A percentile compares a stretch with the other conserved stretches of the same genome.
phyloP scores from a whole-genome alignment of 2,329 filamentous ascomycete genomes.

The Phialocephala sp. region DNA sequence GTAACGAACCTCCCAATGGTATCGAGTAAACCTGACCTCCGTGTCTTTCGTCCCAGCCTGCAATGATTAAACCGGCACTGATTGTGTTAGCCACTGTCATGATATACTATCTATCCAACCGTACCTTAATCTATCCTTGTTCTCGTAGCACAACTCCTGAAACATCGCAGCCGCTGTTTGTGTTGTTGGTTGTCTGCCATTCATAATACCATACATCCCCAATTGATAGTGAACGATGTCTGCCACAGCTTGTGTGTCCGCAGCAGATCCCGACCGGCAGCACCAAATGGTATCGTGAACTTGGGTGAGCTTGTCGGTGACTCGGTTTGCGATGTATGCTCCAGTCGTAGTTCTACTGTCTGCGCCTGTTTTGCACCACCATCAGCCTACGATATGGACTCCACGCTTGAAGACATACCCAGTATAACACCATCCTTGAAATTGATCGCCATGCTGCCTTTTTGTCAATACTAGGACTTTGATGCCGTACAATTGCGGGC shows the following conservation, averaged over 20 bases:
- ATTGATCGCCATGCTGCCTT: slow-evolving; percentile 90
- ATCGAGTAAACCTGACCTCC: slow-evolving; percentile 98
- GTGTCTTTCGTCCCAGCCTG: slow-evolving; percentile 94
- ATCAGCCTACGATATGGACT: slow-evolving; percentile 22
- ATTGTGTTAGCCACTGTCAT: slow-evolving; percentile 31
- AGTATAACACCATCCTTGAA: slow-evolving; percentile 99
- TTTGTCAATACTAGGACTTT: slow-evolving; percentile 37
- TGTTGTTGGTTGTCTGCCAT: slow-evolving; percentile 89
- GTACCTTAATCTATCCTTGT: slow-evolving; percentile 92
- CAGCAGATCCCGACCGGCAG: slow-evolving; percentile 95
- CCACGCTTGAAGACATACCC: slow-evolving; percentile 53
- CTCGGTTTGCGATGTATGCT: slow-evolving; percentile 97
- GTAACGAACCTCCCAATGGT: slow-evolving; percentile 91
- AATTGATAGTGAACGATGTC: slow-evolving; percentile 98
- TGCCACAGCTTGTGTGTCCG: slow-evolving; percentile 96
- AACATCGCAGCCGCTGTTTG: slow-evolving; percentile 95
- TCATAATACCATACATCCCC: slow-evolving; percentile 87
- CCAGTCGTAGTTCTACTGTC: slow-evolving; percentile 98
- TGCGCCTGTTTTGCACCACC: slow-evolving; percentile 62
- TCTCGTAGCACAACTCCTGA: slow-evolving; percentile 96
- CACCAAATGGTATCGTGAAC: slow-evolving; percentile 99
- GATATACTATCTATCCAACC: slow-evolving; percentile 42
- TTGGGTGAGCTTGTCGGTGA: slow-evolving; percentile 98
- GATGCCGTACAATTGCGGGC: slow-evolving; percentile 29
- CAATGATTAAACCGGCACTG: slow-evolving; percentile 96